phyloP scores from a whole-genome alignment of 768 basidiomycete species.

The Boletus pseudopeckii region DNA sequence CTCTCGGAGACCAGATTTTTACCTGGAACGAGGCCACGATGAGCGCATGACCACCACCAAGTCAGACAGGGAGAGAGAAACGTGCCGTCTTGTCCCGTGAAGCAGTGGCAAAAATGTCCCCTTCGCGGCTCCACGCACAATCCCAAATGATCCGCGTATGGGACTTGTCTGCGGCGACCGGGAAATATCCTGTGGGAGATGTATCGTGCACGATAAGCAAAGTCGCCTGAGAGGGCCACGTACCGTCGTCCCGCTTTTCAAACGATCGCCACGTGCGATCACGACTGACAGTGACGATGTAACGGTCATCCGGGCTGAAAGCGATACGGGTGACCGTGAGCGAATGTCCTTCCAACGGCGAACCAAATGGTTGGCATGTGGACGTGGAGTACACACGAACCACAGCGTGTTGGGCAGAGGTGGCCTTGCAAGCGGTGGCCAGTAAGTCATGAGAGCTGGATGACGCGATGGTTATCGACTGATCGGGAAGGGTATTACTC shows the following conservation, averaged over 20 bases:
- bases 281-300: conserved; percentile 80
- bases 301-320: conserved; percentile 83
- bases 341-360: conserved; percentile 76
- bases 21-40: conserved; percentile 46
- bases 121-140: conserved; percentile 78
- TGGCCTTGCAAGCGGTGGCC: conserved; percentile 90
- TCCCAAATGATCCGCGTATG: conserved; percentile 97
- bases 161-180: conserved; percentile 70
- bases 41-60: background rate
- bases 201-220: background rate
- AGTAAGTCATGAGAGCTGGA: conserved; percentile 68
- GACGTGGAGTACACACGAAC: conserved; percentile 76
- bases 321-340: conserved; percentile 88
- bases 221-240: background rate
- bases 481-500: background rate
- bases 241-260: conserved; percentile 46
- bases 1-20: conserved; percentile 67
- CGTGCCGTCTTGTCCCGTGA: conserved; percentile 91
- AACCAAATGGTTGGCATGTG: conserved; percentile 67
- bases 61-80: background rate
- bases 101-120: conserved; percentile 84
- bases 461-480: conserved; percentile 80
- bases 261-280: conserved; percentile 92
- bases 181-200: conserved; percentile 48
- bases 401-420: conserved; percentile 83